Conservation (phyloP, 2,329 filamentous ascomycete species). For the Coniosporium tulheliwenetii region DNA sequence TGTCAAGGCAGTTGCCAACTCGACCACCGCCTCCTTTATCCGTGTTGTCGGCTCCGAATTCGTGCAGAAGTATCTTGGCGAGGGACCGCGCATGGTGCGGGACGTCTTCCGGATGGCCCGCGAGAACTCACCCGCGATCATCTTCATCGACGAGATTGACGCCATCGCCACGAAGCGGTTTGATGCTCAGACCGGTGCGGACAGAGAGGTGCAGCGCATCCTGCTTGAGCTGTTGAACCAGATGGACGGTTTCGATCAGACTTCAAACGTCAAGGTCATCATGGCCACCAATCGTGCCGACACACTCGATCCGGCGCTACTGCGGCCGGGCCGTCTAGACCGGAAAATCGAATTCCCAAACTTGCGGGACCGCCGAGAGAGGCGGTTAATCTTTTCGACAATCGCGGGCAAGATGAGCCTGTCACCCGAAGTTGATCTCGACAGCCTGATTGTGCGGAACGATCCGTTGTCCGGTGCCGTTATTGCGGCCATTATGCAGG, state of each 20-base stretch:
- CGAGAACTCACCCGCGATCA: slow-evolving; percentile 95
- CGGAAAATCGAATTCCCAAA: slow-evolving; percentile 99
- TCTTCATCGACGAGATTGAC: slow-evolving; percentile 99
- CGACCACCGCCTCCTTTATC: slow-evolving; percentile 95
- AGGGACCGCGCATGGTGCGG: slow-evolving; percentile 95
- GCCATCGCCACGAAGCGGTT: slow-evolving; percentile 98
- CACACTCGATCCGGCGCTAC: slow-evolving; percentile 84
- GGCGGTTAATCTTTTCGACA: slow-evolving; percentile 92
- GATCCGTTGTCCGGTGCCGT: slow-evolving; percentile 90
- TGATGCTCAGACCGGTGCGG: slow-evolving; percentile 93
- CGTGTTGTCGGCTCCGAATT: slow-evolving; percentile 97
- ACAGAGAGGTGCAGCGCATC: slow-evolving; percentile 97
- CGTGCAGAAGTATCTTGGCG: slow-evolving; percentile 95
- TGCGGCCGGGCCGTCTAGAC: slow-evolving; percentile 89
- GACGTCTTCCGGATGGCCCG: slow-evolving; percentile 98
- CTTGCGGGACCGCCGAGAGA: slow-evolving; percentile 81
- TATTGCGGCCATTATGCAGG: slow-evolving; percentile 98
- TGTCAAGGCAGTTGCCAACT: slow-evolving; percentile 97
- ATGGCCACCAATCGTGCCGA: slow-evolving; percentile 99
- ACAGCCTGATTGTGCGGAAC: slow-evolving; percentile 91
- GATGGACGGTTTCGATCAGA: slow-evolving; percentile 99
- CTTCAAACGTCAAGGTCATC: slow-evolving; percentile 98
- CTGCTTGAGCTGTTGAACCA: slow-evolving; percentile 94
- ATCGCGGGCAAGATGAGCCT: slow-evolving; percentile 96
- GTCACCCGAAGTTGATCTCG: slow-evolving; percentile 88